phyloP scores from a whole-genome alignment of 495 filamentous ascomycete genomes.

The Cudoniella acicularis region DNA sequence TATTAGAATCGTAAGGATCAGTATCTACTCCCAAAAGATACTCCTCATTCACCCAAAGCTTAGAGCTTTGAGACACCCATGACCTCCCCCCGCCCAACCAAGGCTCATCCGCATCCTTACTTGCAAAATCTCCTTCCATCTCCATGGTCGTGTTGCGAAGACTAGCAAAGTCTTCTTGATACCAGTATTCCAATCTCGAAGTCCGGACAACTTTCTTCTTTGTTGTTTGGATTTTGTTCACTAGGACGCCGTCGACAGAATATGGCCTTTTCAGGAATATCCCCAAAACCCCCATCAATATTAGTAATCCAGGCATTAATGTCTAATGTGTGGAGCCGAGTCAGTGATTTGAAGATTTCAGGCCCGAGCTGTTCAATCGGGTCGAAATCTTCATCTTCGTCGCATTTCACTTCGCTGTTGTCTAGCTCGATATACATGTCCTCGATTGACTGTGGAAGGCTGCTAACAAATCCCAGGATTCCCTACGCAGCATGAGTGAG shows the following conservation, averaged over 20 bases:
- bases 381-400: slow-evolving; percentile 6
- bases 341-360: background rate
- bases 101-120: slow-evolving; percentile 6
- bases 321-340: background rate
- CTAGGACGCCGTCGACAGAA: slow-evolving; percentile 1
- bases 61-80: background rate
- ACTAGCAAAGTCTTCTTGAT: slow-evolving; percentile 1
- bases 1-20: background rate
- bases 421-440: background rate
- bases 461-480: background rate
- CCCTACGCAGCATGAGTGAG: background rate
- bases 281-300: background rate
- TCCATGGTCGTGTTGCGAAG: background rate
- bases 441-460: slow-evolving; percentile 2
- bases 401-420: background rate
- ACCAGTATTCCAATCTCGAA: background rate
- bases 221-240: background rate
- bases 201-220: background rate
- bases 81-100: slow-evolving; percentile 1
- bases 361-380: background rate
- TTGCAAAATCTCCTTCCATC: slow-evolving; percentile 1
- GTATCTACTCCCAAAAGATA: background rate
- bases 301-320: slow-evolving; percentile 4
- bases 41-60: background rate
- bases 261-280: slow-evolving; percentile 1